A percentile compares a stretch with the other conserved stretches of the same genome.
These are phyloP conservation scores for Podospora comata DNA, from an alignment of 495 filamentous ascomycete species.

Conservation along the genomic window DNA sequence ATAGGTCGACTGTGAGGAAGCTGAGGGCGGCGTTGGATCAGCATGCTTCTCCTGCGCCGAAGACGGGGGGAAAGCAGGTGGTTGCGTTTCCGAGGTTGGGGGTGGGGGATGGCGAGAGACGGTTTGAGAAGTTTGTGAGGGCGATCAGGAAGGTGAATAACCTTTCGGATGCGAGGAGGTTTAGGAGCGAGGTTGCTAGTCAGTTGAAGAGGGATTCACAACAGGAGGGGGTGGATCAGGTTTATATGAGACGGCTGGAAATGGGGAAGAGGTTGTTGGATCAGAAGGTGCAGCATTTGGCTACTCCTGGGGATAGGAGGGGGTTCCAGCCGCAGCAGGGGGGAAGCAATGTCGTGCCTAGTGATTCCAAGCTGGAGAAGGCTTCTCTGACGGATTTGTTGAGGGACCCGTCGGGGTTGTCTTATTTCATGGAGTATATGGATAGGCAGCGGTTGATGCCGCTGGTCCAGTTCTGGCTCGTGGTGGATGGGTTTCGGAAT, in stretches of 20 bases:
- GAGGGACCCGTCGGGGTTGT: slow-evolving; percentile 82
- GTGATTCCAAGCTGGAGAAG: slow-evolving; percentile 60
- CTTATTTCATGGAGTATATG: slow-evolving; percentile 99
- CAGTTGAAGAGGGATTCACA: slow-evolving; percentile 83
- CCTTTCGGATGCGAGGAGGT: slow-evolving; percentile 88
- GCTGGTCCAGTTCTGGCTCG: slow-evolving; percentile 96
- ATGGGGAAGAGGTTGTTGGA: slow-evolving; percentile 88
- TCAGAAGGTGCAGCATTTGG: slow-evolving; percentile 79
- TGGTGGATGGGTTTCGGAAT: slow-evolving; percentile 95
- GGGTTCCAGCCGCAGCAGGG: slow-evolving; percentile 29
- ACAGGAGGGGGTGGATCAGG: slow-evolving; percentile 72
- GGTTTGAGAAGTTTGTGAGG: slow-evolving; percentile 91
- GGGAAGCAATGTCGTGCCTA: slow-evolving; percentile 28
- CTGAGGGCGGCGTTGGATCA: slow-evolving; percentile 91
- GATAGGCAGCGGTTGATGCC: slow-evolving; percentile 83
- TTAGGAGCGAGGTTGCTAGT: slow-evolving; percentile 87
- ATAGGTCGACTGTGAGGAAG: slow-evolving; percentile 92
- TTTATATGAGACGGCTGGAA: slow-evolving; percentile 83
- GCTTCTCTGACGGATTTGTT: slow-evolving; percentile 77
- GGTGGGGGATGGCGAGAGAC: slow-evolving; percentile 74
- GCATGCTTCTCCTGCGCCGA: slow-evolving; percentile 83
- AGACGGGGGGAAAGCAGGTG: slow-evolving; percentile 48
- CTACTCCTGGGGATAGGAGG: slow-evolving; percentile 58
- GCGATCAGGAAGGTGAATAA: slow-evolving; percentile 85
- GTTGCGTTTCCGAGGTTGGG: slow-evolving; percentile 57